A percentile compares a stretch with the other conserved stretches of the same genome.
Conservation (phyloP, 768 basidiomycete genomes). For the Leccinum olivaceopallidum region DNA sequence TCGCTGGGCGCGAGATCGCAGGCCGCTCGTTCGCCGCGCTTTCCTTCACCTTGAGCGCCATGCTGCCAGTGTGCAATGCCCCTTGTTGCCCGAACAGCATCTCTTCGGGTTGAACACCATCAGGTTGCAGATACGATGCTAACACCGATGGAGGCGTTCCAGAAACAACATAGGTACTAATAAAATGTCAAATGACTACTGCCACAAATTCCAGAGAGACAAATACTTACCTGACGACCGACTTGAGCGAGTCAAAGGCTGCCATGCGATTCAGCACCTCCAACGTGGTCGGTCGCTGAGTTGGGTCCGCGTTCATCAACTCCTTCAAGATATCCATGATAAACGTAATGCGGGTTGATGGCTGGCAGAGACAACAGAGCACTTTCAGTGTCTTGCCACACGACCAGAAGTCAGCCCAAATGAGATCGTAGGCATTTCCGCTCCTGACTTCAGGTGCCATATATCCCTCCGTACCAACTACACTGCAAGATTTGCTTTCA, state of each 20-base stretch:
- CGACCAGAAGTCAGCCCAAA: neutral
- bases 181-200: conserved; percentile 10
- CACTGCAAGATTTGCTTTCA: neutral
- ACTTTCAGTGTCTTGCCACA: neutral
- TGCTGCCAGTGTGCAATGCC: conserved; percentile 45
- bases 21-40: conserved; percentile 69
- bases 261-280: neutral
- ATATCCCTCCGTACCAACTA: neutral
- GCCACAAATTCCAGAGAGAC: neutral
- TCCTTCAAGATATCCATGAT: neutral
- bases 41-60: conserved; percentile 74
- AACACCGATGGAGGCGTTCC: conserved; percentile 47
- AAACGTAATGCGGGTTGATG: neutral
- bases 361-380: neutral
- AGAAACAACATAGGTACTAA: conserved; percentile 59
- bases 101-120: conserved; percentile 35
- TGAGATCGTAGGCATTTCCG: neutral
- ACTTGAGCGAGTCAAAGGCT: conserved; percentile 46
- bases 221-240: conserved; percentile 58
- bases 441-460: neutral
- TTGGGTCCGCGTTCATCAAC: neutral
- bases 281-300: neutral
- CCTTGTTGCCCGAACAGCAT: conserved; percentile 66
- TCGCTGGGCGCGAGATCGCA: conserved; percentile 71
- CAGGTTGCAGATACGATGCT: conserved; percentile 54